Evolutionary conservation across 2,329 filamentous ascomycete genomes (phyloP), one percentile per base, ranked within the genome.

Genomic region (Volutella citrinella): DNA sequence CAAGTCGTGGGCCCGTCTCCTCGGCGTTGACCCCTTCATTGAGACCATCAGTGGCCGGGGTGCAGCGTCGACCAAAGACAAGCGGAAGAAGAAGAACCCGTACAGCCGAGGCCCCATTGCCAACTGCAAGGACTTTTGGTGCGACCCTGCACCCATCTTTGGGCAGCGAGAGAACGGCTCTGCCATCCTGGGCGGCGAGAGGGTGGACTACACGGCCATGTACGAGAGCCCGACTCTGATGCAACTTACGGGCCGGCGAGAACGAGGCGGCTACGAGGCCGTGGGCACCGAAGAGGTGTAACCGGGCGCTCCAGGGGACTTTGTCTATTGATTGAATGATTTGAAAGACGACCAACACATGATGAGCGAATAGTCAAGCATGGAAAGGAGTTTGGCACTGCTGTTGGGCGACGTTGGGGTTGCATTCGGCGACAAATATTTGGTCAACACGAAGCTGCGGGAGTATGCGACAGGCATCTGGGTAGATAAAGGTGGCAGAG

Each of bases 71-170:
- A 62, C 65, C 16, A 63, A 68, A 59, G 67, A 72, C 57, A 68
- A 70, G 64, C 72, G 69, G 48, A 64, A 73, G 44, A 75, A 75
- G 56, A 72, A 72, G 46, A 98, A 97, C 58, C 90, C 90, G 0
- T 98, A 91, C 61, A 91, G 82, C 38, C 74, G 81, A 19, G 93
- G 93, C 7, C 72, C 88, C 23, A 51, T 94, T n/a, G 77, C 82
- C 39, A 98, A 98, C 57, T 98, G 93, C 64, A 84, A 79, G 47
- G 94, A 98, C 62, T 98, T 98, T 60, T 97, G 90, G 88, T 91
- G 86, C 53, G 93, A 97, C 57, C 80, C 87, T 3, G 82, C 86
- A 3, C 85, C 91, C 0, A 61, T 95, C 13, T 91, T 95, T 57
- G 80, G 84, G 10, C 78, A 74, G 50, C 76, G 84, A 38, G 80